Evolutionary conservation across 495 filamentous ascomycete species (phyloP), one percentile per base, ranked within the genome.

Genomic region (Penicillium silybi): DNA sequence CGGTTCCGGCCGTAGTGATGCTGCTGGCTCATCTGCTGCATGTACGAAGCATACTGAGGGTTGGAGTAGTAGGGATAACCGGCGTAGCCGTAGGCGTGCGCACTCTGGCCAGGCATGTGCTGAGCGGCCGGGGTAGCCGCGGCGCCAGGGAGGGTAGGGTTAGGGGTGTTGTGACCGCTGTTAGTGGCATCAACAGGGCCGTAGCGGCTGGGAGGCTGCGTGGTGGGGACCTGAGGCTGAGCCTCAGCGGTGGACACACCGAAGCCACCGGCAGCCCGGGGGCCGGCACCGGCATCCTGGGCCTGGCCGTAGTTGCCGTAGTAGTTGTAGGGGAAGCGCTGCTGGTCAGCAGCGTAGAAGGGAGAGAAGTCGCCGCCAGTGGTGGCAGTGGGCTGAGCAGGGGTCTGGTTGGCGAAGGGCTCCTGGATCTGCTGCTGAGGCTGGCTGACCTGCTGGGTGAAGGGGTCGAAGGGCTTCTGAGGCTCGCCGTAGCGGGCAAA

Each of bases 391-490:
- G 74, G 67, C 51, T 80, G 77, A 44, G 65, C 67, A 19, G 75
- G 73, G 41, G 75, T 73, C 57, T 82, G 83, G 51, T 74, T 73
- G 40, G 84, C 81, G 52, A 79, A 85, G 9, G 80, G 78, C 54
- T 76, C 80, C 40, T 75, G 73, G 40, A 74, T 69, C 37, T 82
- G 78, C 15, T 76, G 68, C 61, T 90, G 89, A 38, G 79, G 76
- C 46, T 85, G 83, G 60, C 86, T 81, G 29, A 79, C 75, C 50
- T 91, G 90, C 60, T 92, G 89, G 44, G 77, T 81, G 69, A 95
- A 98, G 2, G 87, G 79, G 61, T 98, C 92, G 69, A 90, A 97
- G 17, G 85, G 78, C 70, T 97, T 97, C 63, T 89, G 88, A 9
- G 78, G 70, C 11, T 88, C 79, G 43, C 79, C 80, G 66, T 89